phyloP scores from a whole-genome alignment of 257 asterid species.

The Nicotiana otophora region DNA sequence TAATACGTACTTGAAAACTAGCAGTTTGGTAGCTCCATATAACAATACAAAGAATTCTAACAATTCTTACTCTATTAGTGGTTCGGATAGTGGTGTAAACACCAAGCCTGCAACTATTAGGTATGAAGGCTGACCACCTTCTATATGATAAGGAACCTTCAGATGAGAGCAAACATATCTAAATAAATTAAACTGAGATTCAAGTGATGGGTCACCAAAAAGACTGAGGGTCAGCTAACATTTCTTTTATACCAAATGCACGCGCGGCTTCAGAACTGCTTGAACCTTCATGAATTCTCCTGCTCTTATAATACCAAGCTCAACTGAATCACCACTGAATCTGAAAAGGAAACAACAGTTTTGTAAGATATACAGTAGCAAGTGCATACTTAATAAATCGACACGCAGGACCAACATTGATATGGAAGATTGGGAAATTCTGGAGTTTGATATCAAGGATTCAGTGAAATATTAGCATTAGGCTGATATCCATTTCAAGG shows the following conservation, averaged over 20 bases:
- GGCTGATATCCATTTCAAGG: not conserved
- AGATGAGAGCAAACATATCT: constrained; percentile 20
- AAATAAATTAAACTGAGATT: constrained; percentile 10
- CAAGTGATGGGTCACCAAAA: constrained; percentile 11
- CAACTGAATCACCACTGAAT: constrained; percentile 75
- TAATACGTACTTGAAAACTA: not conserved
- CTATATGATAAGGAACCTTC: constrained; percentile 94
- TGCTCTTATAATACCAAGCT: constrained; percentile 79
- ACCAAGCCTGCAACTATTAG: constrained; percentile 93
- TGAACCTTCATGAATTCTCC: constrained; percentile 65
- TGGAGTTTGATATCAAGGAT: constrained; percentile 3
- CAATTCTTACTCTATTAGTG: constrained; percentile 69
- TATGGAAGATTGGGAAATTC: not conserved
- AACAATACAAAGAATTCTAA: constrained; percentile 2
- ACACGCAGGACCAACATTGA: not conserved
- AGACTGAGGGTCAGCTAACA: constrained; percentile 9
- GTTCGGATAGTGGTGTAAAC: constrained; percentile 94
- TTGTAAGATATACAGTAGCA: not conserved
- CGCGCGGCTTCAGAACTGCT: constrained; percentile 67
- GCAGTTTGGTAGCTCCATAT: not conserved
- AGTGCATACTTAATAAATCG: not conserved
- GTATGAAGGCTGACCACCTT: constrained; percentile 91
- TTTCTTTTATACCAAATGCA: constrained; percentile 56
- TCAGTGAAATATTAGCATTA: not conserved
- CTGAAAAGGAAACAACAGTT: constrained; percentile 27